phyloP scores from a whole-genome alignment of 2,329 filamentous ascomycete species.

The Sarocladium kiliense region DNA sequence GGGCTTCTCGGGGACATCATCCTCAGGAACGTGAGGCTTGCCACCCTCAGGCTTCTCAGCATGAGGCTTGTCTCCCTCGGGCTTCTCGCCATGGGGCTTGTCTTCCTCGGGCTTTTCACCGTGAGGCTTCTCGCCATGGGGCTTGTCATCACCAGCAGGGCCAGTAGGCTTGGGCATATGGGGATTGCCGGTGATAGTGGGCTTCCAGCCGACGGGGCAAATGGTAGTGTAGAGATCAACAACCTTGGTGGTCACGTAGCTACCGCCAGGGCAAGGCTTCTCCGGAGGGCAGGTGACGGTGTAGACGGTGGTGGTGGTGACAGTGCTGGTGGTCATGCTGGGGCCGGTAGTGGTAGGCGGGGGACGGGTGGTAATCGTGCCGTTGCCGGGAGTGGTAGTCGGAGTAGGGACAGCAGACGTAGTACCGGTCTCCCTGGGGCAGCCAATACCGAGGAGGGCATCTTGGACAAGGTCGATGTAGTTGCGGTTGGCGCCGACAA shows the following conservation, averaged over 20 bases:
- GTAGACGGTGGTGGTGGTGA: constrained; percentile 33
- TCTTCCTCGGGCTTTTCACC: neutral
- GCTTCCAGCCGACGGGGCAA: constrained; percentile 26
- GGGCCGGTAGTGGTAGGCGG: constrained; percentile 11
- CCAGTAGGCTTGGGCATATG: constrained; percentile 15
- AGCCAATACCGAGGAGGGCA: constrained; percentile 20
- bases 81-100: neutral
- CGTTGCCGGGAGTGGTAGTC: constrained; percentile 10
- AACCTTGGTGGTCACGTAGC: constrained; percentile 32
- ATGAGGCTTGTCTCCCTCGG: neutral
- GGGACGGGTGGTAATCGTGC: constrained; percentile 5
- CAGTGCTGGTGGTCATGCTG: constrained; percentile 27
- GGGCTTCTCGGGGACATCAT: too few relatives aligned
- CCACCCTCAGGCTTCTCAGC: neutral
- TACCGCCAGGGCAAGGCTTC: constrained; percentile 12
- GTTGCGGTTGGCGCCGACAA: constrained; percentile 23
- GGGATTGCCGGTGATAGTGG: constrained; percentile 11
- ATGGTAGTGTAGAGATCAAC: constrained; percentile 40
- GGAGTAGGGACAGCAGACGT: constrained; percentile 9
- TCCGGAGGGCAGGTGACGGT: constrained; percentile 31
- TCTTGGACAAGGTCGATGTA: constrained; percentile 32
- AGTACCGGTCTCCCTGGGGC: constrained; percentile 9
- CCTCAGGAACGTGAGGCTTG: neutral
- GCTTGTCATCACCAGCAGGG: constrained; percentile 13
- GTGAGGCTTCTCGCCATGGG: constrained; percentile 3